phyloP scores from a whole-genome alignment of 1,284 basidiomycete species.

The Cutaneotrichosporon cutaneum region DNA sequence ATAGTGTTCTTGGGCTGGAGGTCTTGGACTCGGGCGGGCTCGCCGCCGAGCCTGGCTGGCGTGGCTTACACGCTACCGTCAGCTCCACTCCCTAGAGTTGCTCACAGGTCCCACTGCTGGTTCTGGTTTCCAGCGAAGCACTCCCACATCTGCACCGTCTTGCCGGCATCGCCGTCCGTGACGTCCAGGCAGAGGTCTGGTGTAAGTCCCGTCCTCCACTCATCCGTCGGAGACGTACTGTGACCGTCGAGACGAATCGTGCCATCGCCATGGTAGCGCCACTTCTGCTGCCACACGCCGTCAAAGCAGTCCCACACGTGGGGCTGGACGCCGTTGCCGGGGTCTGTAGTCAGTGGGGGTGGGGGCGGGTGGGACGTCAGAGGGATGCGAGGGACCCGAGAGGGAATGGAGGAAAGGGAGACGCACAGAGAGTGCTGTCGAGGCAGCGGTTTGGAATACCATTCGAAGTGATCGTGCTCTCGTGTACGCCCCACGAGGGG shows the following conservation, averaged over 20 bases:
- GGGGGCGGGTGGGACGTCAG: too few relatives aligned
- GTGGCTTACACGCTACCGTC: too few relatives aligned
- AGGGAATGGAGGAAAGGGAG: too few relatives aligned
- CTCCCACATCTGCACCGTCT: constrained; percentile 9
- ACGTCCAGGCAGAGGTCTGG: constrained; percentile 11
- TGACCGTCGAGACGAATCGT: background rate
- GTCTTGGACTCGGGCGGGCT: too few relatives aligned
- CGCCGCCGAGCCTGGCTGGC: too few relatives aligned
- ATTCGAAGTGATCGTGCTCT: background rate
- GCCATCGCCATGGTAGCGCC: constrained; percentile 3
- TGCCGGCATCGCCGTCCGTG: constrained; percentile 5
- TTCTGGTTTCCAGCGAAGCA: background rate
- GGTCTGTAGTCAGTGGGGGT: background rate
- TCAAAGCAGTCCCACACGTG: constrained; percentile 11
- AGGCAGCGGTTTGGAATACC: background rate
- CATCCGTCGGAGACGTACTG: background rate
- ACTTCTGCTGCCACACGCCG: constrained; percentile 6
- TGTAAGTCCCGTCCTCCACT: too few relatives aligned
- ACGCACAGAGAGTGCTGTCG: background rate
- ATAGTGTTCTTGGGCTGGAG: too few relatives aligned
- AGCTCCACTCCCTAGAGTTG: background rate
- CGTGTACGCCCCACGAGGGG: background rate
- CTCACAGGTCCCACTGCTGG: constrained; percentile 5
- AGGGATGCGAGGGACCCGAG: too few relatives aligned
- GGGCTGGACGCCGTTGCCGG: constrained; percentile 1